phyloP scores from a whole-genome alignment of 2,329 filamentous ascomycete genomes.

The Conoideocrella luteorostrata region DNA sequence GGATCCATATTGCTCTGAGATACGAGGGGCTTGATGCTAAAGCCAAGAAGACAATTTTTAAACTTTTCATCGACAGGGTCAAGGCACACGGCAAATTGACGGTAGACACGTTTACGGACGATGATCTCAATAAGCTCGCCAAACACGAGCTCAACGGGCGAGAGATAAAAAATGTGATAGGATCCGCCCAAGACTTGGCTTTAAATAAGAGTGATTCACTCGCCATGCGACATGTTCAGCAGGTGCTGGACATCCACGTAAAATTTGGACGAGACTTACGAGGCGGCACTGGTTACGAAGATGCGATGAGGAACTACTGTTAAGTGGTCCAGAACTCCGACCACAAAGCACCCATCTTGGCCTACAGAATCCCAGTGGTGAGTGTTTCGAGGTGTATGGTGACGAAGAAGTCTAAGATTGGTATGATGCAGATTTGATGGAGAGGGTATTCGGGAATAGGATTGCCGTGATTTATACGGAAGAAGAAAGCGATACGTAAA shows the following conservation, averaged over 20 bases:
- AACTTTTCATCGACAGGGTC: conserved; percentile 73
- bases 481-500: no score
- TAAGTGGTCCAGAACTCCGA: conserved; percentile 21
- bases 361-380: no score
- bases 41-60: conserved; percentile 75
- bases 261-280: conserved; percentile 79
- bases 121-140: conserved; percentile 61
- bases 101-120: conserved; percentile 55
- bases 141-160: conserved; percentile 56
- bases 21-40: conserved; percentile 69
- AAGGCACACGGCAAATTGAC: conserved; percentile 56
- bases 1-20: conserved; percentile 77
- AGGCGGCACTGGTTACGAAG: conserved; percentile 71
- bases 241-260: conserved; percentile 77
- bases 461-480: no score
- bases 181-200: conserved; percentile 76
- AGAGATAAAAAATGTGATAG: conserved; percentile 83
- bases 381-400: no score
- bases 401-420: background rate
- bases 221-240: conserved; percentile 71
- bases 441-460: no score
- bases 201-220: conserved; percentile 66
- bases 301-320: conserved; percentile 78
- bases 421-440: no score
- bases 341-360: no score